Base-by-base conservation (phyloP, 805 yeast genomes). In the Candida saitoana region DNA sequence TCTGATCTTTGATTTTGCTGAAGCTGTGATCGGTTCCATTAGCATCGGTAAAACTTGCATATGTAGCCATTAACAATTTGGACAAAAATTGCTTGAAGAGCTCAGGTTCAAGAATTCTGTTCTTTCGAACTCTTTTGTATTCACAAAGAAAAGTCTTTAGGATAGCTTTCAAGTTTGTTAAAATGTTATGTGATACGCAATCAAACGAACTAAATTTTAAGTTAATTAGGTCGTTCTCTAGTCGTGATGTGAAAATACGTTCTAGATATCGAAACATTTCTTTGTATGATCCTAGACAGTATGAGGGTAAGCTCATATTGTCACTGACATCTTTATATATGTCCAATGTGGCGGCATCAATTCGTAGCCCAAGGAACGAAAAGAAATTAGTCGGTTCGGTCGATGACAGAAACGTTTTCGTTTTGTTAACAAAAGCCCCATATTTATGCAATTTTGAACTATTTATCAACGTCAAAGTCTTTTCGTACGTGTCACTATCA, bases 351-450 rank as follows among this genome's bases (percentile, higher is more conserved):
- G 40, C 29, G 3, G 50, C 39, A 34, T 55, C 46, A 12, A 69
- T 57, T 3, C 46, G 49, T 17, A 68, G 44, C 1, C 73, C 73
- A 19, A 65, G 54, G 41, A 63, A 69, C n/a, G 35, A 51, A 3
- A 53, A 33, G 6, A 40, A 33, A 2, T 27, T 29, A 9, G 35
- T 38, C 4, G 19, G 9, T 42, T 33, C 2, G 55, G 46, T 29
- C 44, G 46, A 4, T 54, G 24, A 42, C 51, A 44, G 17, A 32
- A 27, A 19, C 9, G 66, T 51, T 41, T 70, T 70, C 7, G 53
- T 56, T 14, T 46, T 47, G 46, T 69, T 69, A 3, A 67, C 54
- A 38, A 48, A 54, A 1, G 71, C 74, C 1, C 74, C 74, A 44
- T 57, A 60, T 1, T 41, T 34, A 25, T 51, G 49, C n/a, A 65